Percentiles rank a stretch among this genome's conserved stretches.
phyloP scores from a whole-genome alignment of 1,284 basidiomycete species.

The Cryptococcus deneoformans region DNA sequence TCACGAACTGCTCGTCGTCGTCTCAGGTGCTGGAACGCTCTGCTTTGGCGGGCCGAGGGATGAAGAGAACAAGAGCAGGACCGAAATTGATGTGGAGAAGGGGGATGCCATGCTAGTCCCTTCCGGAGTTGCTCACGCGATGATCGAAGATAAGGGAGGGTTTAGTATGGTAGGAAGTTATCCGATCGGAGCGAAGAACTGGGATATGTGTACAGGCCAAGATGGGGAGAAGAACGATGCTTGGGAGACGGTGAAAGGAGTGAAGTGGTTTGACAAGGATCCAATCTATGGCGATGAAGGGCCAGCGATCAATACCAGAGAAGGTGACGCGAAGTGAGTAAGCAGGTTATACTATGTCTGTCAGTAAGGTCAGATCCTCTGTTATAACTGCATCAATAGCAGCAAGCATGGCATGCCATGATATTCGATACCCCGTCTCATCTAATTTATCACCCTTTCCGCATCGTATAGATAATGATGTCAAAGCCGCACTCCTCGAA shows the following conservation, averaged over 20 bases:
- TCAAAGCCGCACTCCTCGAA: too few species aligned
- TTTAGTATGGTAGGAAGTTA: conserved; percentile 54
- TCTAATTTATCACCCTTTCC: too few species aligned
- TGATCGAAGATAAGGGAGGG: conserved; percentile 42
- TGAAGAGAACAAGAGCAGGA: conserved; percentile 38
- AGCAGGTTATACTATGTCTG: too few species aligned
- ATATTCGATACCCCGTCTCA: too few species aligned
- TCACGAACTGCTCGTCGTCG: conserved; percentile 51
- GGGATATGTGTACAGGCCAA: conserved; percentile 49
- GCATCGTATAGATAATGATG: too few species aligned
- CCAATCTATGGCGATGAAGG: conserved; percentile 52
- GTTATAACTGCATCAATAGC: too few species aligned
- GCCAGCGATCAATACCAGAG: conserved; percentile 16
- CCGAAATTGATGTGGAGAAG: conserved; percentile 40
- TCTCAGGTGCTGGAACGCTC: conserved; percentile 42
- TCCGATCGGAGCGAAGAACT: conserved; percentile 39
- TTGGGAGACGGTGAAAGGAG: conserved; percentile 35
- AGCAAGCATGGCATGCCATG: too few species aligned
- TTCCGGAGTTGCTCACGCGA: conserved; percentile 51
- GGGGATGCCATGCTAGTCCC: conserved; percentile 53
- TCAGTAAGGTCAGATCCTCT: too few species aligned
- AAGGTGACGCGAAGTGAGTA: background rate
- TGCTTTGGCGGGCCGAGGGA: conserved; percentile 49
- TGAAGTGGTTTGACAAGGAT: conserved; percentile 50
- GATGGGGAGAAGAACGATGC: conserved; percentile 38